Evolutionary conservation across 805 yeast genomes (phyloP).

Genomic region (Kodamaea jinghongensis): DNA sequence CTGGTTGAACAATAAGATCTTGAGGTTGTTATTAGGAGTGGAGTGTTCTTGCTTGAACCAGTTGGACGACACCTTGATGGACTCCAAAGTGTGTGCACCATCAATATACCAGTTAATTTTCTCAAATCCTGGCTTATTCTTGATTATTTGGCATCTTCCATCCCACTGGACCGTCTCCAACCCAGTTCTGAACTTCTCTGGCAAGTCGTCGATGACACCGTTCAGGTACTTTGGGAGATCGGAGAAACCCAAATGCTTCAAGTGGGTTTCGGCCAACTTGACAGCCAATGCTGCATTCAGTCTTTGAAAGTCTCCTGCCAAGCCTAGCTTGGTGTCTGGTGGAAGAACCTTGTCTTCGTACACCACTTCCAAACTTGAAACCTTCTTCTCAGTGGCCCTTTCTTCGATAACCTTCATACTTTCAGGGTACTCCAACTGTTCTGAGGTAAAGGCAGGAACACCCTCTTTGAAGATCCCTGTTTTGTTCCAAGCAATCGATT

Average conservation of each 20-base stretch:
- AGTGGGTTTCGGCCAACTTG: slow-evolving; percentile 60
- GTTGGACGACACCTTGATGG: slow-evolving; percentile 72
- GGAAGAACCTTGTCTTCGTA: slow-evolving; percentile 38
- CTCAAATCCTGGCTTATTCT: slow-evolving; percentile 36
- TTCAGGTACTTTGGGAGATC: slow-evolving; percentile 23
- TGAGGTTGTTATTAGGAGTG: slow-evolving; percentile 27
- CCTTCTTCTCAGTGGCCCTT: slow-evolving; percentile 66
- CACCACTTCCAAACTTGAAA: slow-evolving; percentile 48
- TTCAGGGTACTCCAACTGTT: slow-evolving; percentile 49
- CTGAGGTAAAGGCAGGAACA: slow-evolving; percentile 63
- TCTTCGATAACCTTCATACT: slow-evolving; percentile 56
- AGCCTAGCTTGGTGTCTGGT: slow-evolving; percentile 54
- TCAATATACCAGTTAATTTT: slow-evolving; percentile 78
- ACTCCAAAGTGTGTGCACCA: slow-evolving; percentile 95
- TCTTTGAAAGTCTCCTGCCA: slow-evolving; percentile 81
- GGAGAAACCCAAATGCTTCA: slow-evolving; percentile 43
- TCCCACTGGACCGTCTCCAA: slow-evolving; percentile 77
- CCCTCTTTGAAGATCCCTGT: slow-evolving; percentile 83
- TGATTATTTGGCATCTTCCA: slow-evolving; percentile 87
- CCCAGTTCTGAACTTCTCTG: slow-evolving; percentile 54
- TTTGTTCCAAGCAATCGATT: slow-evolving; percentile 93
- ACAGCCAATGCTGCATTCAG: slow-evolving; percentile 88
- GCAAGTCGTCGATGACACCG: slow-evolving; percentile 31
- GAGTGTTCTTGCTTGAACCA: slow-evolving; percentile 57
- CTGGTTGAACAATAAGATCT: slow-evolving; percentile 82